Percentiles rank a stretch among this genome's conserved stretches.
Conservation (phyloP, 1,139 yeast genomes). For the Taphrina wiesneri region DNA sequence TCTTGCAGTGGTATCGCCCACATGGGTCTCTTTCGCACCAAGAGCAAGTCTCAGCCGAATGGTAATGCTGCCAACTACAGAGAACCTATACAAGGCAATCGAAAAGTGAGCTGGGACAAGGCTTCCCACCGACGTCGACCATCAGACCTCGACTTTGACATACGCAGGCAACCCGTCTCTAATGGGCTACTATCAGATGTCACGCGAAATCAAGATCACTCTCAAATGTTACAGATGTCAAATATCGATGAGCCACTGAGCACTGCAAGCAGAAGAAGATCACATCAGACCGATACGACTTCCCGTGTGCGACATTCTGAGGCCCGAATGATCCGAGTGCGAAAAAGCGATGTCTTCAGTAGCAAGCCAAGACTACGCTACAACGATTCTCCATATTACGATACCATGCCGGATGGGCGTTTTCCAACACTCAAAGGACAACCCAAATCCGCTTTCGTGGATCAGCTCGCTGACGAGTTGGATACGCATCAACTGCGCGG, state of each 20-base stretch:
- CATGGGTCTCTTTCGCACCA: conserved; percentile 7
- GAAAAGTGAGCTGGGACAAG: conserved; percentile 16
- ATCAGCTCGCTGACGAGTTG: conserved; percentile 30
- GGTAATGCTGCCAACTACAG: not conserved
- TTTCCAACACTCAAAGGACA: conserved; percentile 21
- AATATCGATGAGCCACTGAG: not conserved
- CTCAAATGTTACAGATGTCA: conserved; percentile 1
- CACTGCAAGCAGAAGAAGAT: not conserved
- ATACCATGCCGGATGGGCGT: conserved; percentile 26
- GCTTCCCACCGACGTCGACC: conserved; percentile 1
- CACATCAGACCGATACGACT: conserved; percentile 21
- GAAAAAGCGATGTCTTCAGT: conserved; percentile 27
- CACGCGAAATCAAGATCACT: not conserved
- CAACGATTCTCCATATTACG: not conserved
- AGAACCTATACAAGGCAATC: conserved; percentile 14
- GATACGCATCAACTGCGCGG: conserved; percentile 21
- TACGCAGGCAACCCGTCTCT: not conserved
- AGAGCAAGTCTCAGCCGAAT: not conserved
- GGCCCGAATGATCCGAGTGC: conserved; percentile 21
- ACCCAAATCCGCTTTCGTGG: conserved; percentile 20
- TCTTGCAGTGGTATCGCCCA: not conserved
- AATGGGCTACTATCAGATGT: not conserved
- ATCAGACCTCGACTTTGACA: conserved; percentile 6
- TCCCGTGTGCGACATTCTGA: conserved; percentile 17
- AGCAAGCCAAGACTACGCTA: conserved; percentile 20